Conservation (phyloP, 306 rosid species). For the Acacia melanoxylon region DNA sequence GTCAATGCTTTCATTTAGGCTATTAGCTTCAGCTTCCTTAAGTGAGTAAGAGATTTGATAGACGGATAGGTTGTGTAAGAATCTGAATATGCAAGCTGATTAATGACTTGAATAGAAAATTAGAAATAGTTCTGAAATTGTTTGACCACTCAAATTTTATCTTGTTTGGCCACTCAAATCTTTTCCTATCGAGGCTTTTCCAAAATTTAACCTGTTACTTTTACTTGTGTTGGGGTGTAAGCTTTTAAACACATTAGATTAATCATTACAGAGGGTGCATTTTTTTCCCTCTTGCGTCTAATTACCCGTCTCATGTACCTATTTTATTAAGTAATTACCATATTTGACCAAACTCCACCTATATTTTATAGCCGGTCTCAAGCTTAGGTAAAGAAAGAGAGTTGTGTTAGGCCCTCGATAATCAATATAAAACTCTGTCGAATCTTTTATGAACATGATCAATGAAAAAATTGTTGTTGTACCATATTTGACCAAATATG, state of each 20-base stretch:
- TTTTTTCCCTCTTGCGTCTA: neutral
- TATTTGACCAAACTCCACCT: too few relatives aligned
- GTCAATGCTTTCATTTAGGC: neutral
- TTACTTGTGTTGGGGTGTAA: neutral
- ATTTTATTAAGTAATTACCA: too few relatives aligned
- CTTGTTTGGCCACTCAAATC: neutral
- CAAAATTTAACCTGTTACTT: neutral
- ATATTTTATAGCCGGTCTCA: too few relatives aligned
- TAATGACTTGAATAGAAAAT: too few relatives aligned
- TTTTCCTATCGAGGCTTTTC: neutral
- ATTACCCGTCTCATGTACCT: neutral
- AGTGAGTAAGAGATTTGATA: neutral
- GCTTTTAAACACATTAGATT: neutral
- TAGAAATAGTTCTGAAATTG: too few relatives aligned
- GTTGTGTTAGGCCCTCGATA: too few relatives aligned
- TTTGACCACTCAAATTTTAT: neutral
- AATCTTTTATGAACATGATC: too few relatives aligned
- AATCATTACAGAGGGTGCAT: neutral
- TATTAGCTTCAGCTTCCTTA: neutral
- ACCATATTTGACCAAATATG: neutral
- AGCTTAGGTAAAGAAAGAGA: accelerated
- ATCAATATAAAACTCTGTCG: too few relatives aligned
- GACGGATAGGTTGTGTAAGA: neutral
- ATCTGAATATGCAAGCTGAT: too few relatives aligned
- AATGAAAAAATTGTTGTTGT: too few relatives aligned